Base-by-base conservation (phyloP, 2,329 filamentous ascomycete genomes). In the Colletotrichum spaethianum region DNA sequence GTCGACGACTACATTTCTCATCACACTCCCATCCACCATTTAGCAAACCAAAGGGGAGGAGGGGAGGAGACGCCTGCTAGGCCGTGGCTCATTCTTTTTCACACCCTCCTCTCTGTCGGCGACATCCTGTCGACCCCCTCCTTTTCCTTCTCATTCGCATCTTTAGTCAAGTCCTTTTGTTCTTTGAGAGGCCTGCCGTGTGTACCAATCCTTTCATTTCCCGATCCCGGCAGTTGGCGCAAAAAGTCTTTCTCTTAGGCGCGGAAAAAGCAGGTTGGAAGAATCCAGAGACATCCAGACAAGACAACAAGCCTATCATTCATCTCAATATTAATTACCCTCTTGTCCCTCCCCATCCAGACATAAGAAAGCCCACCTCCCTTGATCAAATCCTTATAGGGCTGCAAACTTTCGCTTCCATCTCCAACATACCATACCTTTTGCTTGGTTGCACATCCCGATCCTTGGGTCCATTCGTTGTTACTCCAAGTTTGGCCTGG, bases 221-320 rank as follows among this genome's bases (percentile, higher is more conserved):
- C 65, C 46, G 65, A 69, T 67, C 65, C 69, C 69, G 69, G 69
- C 69, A 63, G 59, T 69, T 72, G 65, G 64, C 57, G 69, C 33
- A 63, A 44, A 28, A 48, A 60, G 42, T 59, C 52, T 69, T 52
- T 69, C 44, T 63, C 42, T 64, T 20, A 42, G 52, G 57, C 44
- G 28, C 52, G n/a, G 14, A 31, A 55, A 48, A 59, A 63, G 31
- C 50, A 59, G 26, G 36, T 36, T 36, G 36, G 62, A 36, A 40
- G 48, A 38, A 67, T 23, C 20, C 64, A 50, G 52, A 57, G 57
- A 38, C 64, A 23, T 44, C n/a, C n/a, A 42, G 38, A 55, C 36
- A 59, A 57, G 28, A 28, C 52, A 46, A 40, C 44, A 63, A 40
- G 57, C 48, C 62, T 31, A 26, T 46, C 57, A 26, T 52, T 31